A percentile compares a stretch with the other conserved stretches of the same genome.
phyloP scores from a whole-genome alignment of 2,329 filamentous ascomycete species.

The Aspergillus sp. region DNA sequence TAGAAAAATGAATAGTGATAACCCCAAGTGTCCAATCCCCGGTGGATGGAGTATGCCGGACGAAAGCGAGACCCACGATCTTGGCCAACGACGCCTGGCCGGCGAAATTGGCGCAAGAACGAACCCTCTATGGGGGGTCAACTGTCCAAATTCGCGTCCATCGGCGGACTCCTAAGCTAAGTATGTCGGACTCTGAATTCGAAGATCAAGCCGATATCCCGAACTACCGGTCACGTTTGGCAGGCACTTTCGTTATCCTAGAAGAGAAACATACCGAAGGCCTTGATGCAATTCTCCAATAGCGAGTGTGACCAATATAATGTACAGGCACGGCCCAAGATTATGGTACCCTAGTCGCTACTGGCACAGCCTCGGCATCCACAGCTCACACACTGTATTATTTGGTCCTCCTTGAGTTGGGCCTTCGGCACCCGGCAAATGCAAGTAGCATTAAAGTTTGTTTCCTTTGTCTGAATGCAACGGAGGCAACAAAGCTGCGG shows the following conservation, averaged over 20 bases:
- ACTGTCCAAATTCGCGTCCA: background rate
- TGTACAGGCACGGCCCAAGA: background rate
- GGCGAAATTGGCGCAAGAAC: background rate
- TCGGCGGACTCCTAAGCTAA: too few species aligned
- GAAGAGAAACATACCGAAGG: background rate
- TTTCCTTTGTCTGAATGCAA: slow-evolving; percentile 99
- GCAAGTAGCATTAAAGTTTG: slow-evolving; percentile 96
- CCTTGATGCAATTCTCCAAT: background rate
- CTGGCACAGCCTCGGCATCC: slow-evolving; percentile 90
- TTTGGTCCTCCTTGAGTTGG: slow-evolving; percentile 84
- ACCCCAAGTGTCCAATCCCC: background rate
- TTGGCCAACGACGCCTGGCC: background rate
- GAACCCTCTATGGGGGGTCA: background rate
- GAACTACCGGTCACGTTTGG: background rate
- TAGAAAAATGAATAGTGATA: background rate
- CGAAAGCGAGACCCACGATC: background rate
- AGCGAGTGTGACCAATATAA: background rate
- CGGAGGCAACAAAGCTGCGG: slow-evolving; percentile 82
- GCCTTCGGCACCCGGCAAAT: slow-evolving; percentile 92
- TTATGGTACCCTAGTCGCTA: slow-evolving; percentile 60
- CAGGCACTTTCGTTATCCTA: background rate
- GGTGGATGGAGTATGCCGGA: background rate
- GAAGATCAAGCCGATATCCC: background rate
- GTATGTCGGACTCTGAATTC: background rate
- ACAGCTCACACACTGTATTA: slow-evolving; percentile 91